Conservation (phyloP, 805 yeast genomes). For the Geotrichum ghanense region DNA sequence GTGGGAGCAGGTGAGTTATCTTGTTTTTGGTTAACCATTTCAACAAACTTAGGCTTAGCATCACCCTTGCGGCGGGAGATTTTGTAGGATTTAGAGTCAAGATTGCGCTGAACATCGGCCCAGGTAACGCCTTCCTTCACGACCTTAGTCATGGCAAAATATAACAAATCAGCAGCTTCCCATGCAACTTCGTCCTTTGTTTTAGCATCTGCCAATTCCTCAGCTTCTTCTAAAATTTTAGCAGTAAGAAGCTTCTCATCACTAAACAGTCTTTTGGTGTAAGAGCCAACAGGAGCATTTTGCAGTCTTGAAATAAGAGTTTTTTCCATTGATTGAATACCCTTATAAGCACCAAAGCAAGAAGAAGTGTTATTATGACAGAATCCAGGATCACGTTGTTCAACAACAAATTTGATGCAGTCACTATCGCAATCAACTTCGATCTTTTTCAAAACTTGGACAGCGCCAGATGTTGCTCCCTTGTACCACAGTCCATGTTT, state of each 20-base stretch:
- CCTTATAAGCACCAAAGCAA: constrained; percentile 67
- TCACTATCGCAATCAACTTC: constrained; percentile 88
- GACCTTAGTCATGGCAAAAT: constrained; percentile 55
- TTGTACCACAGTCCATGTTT: constrained; percentile 88
- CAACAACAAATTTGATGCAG: constrained; percentile 76
- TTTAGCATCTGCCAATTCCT: constrained; percentile 82
- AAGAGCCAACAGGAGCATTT: constrained; percentile 86
- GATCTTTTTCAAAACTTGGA: constrained; percentile 59
- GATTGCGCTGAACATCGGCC: constrained; percentile 71
- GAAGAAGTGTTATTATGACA: constrained; percentile 78
- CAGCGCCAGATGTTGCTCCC: constrained; percentile 94
- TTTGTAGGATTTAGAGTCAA: constrained; percentile 73
- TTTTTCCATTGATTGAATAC: constrained; percentile 56
- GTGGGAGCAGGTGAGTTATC: constrained; percentile 11
- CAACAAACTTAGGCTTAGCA: constrained; percentile 72
- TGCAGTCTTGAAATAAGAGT: constrained; percentile 50
- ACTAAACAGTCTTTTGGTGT: constrained; percentile 75
- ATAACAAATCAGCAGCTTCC: constrained; percentile 92
- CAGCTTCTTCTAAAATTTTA: constrained; percentile 88
- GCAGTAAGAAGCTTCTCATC: constrained; percentile 71
- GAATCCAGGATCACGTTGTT: constrained; percentile 79
- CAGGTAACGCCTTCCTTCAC: constrained; percentile 67
- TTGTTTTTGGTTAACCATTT: constrained; percentile 18
- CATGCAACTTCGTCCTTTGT: constrained; percentile 65
- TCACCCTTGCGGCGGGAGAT: constrained; percentile 92